Percentiles rank a stretch among this genome's conserved stretches.
Evolutionary conservation across 2,329 filamentous ascomycete genomes (phyloP).

Genomic region (Hypoxylon sp.): DNA sequence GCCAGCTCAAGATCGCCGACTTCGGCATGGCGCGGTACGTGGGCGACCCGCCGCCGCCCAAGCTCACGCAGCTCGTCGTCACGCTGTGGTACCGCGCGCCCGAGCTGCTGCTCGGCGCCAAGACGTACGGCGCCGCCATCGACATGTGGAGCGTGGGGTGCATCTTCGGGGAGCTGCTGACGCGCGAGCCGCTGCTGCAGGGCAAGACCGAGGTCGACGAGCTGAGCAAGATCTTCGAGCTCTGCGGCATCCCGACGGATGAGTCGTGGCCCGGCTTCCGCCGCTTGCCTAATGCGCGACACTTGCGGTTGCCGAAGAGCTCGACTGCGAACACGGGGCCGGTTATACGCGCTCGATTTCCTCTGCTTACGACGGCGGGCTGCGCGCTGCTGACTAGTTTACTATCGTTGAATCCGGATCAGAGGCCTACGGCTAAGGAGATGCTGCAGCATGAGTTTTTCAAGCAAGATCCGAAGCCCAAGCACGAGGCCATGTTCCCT

Average conservation of each 20-base stretch:
- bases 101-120: slow-evolving; percentile 87
- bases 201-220: slow-evolving; percentile 95
- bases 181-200: slow-evolving; percentile 84
- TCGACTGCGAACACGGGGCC: slow-evolving; percentile 60
- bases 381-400: slow-evolving; percentile 77
- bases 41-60: slow-evolving; percentile 78
- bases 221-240: slow-evolving; percentile 86
- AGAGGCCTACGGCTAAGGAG: slow-evolving; percentile 78
- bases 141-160: slow-evolving; percentile 98
- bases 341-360: slow-evolving; percentile 82
- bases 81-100: slow-evolving; percentile 97
- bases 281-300: slow-evolving; percentile 87
- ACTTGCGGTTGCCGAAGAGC: slow-evolving; percentile 76
- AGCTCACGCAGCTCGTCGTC: slow-evolving; percentile 92
- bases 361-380: slow-evolving; percentile 83
- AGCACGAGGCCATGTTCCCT: slow-evolving; percentile 92
- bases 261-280: slow-evolving; percentile 89
- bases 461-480: slow-evolving; percentile 87
- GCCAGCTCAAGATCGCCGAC: slow-evolving; percentile 94
- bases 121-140: slow-evolving; percentile 80
- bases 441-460: slow-evolving; percentile 90
- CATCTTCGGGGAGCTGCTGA: slow-evolving; percentile 92
- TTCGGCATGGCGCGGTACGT: slow-evolving; percentile 98
- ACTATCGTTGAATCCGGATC: slow-evolving; percentile 80
- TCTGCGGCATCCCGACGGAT: slow-evolving; percentile 88